Evolutionary conservation across 495 filamentous ascomycete species (phyloP), one percentile per base, ranked within the genome.

Genomic region (Hamigera avellanea): DNA sequence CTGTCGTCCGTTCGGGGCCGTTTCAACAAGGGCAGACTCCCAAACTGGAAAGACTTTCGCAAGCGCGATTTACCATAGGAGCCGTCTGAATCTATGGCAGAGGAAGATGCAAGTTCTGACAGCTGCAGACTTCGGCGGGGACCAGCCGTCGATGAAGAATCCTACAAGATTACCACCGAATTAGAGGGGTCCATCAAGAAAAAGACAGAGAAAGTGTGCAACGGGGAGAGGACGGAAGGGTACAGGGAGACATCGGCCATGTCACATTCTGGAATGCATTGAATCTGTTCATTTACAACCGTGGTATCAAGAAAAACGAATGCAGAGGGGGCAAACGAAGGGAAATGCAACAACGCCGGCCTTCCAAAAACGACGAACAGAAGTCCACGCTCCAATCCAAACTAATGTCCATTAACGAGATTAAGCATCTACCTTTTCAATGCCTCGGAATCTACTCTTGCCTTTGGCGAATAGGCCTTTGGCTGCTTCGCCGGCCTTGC

Each of bases 401-500:
- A 42, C 14, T 14, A 37, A 44, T 40, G 40, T 35, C 32, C 34
- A 38, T 29, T 39, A 37, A 55, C 61, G 64, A 53, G 61, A 70
- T 73, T 44, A 70, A 61, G 61, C 54, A 73, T 84, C 81, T 77
- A 85, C 84, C 81, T 89, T 91, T 50, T 88, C 82, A 26, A 67
- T 67, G 42, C 52, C 68, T 38, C 75, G 73, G 51, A 91, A 74
- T 54, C 82, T 87, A 57, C 71, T 91, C 57, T 78, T 82, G 26
- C 87, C 86, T 52, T 89, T 91, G 40, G 78, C 81, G 54, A 95
- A 79, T 35, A 94, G 53, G 19, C 85, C 86, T 61, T 91, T 93
- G 9, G 86, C 84, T 15, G 83, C 81, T 46, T 80, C 81, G 18
- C 70, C 72, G 15, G 73, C 79, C 50, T 80, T 81, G 14, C 80